Conservation (phyloP, 164 flowering plant genomes). For the Nymphaea colorata region DNA sequence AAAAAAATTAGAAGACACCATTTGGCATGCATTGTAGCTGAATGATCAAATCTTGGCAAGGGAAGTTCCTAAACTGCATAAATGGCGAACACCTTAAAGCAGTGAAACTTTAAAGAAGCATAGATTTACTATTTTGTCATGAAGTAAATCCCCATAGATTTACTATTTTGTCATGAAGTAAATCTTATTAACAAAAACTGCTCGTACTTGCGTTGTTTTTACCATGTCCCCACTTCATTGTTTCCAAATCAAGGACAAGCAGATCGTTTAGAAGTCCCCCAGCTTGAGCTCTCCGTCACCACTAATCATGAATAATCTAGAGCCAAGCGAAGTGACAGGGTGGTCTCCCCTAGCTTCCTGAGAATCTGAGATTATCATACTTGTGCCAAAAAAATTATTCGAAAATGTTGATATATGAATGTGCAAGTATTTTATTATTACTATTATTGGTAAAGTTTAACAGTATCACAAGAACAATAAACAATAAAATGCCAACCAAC, state of each 20-base stretch:
- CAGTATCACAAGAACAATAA: too few species aligned
- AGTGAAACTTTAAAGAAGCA: background rate
- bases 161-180: background rate
- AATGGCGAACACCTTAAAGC: background rate
- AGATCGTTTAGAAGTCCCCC: slow-evolving; percentile 69
- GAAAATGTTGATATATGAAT: background rate
- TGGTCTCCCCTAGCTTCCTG: slow-evolving; percentile 91
- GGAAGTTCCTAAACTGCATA: slow-evolving; percentile 31
- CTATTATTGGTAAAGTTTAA: too few species aligned
- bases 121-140: background rate
- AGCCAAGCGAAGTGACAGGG: slow-evolving; percentile 62
- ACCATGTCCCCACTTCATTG: slow-evolving; percentile 6
- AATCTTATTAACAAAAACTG: background rate
- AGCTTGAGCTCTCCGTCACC: slow-evolving; percentile 50
- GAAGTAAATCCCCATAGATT: background rate
- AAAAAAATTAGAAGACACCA: slow-evolving; percentile 96
- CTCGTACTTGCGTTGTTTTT: background rate
- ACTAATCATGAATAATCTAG: slow-evolving; percentile 75
- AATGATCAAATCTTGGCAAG: slow-evolving; percentile 97
- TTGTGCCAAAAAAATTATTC: background rate
- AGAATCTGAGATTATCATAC: slow-evolving; percentile 30
- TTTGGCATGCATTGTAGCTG: slow-evolving; percentile 96
- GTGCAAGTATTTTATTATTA: background rate
- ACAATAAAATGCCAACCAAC: too few species aligned
- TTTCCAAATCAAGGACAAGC: slow-evolving; percentile 76